These are phyloP conservation scores for Metarhizium guizhouense DNA, from an alignment of 2,329 filamentous ascomycete genomes.

Conservation along the genomic window DNA sequence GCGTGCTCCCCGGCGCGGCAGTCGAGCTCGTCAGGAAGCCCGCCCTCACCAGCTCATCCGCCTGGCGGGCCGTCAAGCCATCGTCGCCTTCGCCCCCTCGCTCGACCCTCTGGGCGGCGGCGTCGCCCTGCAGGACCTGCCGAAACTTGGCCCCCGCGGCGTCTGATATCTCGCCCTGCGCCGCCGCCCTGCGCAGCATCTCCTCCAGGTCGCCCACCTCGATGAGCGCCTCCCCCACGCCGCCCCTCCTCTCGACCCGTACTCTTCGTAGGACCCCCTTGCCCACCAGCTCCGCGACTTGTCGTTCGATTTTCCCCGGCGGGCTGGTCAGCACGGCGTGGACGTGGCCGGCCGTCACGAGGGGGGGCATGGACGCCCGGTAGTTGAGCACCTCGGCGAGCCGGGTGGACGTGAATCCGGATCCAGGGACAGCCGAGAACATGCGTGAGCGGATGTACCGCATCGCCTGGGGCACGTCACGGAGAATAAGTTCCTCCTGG, in stretches of 20 bases:
- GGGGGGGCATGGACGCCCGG: conserved; percentile 47
- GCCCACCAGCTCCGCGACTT: conserved; percentile 51
- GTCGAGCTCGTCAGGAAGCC: conserved; percentile 55
- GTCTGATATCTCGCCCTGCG: conserved; percentile 23
- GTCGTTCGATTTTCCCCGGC: conserved; percentile 57
- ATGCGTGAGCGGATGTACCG: conserved; percentile 50
- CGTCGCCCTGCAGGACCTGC: conserved; percentile 39
- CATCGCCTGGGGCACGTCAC: conserved; percentile 57
- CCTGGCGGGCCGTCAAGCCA: conserved; percentile 34
- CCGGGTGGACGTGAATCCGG: conserved; percentile 55
- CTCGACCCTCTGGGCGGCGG: conserved; percentile 28
- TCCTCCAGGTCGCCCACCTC: conserved; percentile 46
- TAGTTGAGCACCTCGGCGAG: conserved; percentile 56
- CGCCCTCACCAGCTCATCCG: conserved; percentile 50
- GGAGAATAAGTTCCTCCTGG: conserved; percentile 39
- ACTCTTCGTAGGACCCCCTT: conserved; percentile 52
- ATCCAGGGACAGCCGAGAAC: conserved; percentile 55
- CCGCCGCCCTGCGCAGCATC: conserved; percentile 28
- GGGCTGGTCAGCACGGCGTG: conserved; percentile 46
- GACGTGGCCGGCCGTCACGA: conserved; percentile 59
- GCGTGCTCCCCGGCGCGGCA: conserved; percentile 23
- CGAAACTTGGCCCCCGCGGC: conserved; percentile 42
- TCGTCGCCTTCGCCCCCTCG: conserved; percentile 7
- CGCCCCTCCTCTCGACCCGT: conserved; percentile 51
- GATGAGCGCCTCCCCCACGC: conserved; percentile 56